phyloP scores from a whole-genome alignment of 495 filamentous ascomycete genomes.

The Talaromyces ruber region DNA sequence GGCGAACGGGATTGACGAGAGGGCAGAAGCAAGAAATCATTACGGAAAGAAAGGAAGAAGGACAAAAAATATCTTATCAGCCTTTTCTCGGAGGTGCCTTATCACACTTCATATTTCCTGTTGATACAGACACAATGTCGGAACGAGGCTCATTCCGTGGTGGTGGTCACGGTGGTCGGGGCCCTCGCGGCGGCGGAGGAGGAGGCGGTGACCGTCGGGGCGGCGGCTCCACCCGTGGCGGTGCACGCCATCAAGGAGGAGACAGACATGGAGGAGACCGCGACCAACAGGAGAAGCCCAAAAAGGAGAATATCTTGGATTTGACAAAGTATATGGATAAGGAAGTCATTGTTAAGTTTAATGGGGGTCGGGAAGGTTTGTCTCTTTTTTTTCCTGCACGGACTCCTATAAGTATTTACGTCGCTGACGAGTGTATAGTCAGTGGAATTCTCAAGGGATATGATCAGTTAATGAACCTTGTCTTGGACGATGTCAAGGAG shows the following conservation, averaged over 20 bases:
- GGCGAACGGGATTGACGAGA: not conserved
- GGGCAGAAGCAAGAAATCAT: not conserved
- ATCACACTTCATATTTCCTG: not conserved
- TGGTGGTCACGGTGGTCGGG: constrained; percentile 32
- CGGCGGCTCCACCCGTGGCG: constrained; percentile 28
- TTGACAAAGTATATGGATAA: constrained; percentile 95
- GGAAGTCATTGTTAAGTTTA: constrained; percentile 90
- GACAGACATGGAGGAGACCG: constrained; percentile 35
- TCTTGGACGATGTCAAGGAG: constrained; percentile 91
- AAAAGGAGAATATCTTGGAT: constrained; percentile 98
- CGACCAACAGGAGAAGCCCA: constrained; percentile 62
- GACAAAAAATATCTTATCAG: not conserved
- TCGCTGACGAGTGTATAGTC: constrained; percentile 40
- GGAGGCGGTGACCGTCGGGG: constrained; percentile 44
- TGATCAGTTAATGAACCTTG: constrained; percentile 95
- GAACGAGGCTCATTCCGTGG: constrained; percentile 61
- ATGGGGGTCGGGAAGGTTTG: constrained; percentile 85
- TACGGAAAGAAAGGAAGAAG: not conserved
- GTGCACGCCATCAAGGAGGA: constrained; percentile 33
- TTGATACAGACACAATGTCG: constrained; percentile 47
- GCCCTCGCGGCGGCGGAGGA: constrained; percentile 35
- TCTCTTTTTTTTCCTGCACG: constrained; percentile 1
- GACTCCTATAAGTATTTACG: not conserved
- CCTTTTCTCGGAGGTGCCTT: too few relatives aligned
- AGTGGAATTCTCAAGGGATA: constrained; percentile 86